Evolutionary conservation across 176 grass and related monocot genomes (phyloP).

Genomic region (Microstegium vimineum): DNA sequence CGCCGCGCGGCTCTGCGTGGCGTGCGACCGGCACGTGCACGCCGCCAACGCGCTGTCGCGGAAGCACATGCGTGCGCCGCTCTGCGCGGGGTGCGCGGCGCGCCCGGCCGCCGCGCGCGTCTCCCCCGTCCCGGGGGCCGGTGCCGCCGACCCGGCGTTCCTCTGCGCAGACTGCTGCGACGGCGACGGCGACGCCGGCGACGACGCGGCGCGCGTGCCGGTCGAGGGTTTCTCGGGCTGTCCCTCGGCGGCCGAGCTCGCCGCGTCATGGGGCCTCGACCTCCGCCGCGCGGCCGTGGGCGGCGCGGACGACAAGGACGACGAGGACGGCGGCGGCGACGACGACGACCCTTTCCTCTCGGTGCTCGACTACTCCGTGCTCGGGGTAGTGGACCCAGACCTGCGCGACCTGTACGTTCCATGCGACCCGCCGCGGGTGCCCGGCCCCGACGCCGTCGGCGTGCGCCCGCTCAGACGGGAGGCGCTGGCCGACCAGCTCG

Average conservation of each 20-base stretch:
- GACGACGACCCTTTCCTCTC: constrained; percentile 32
- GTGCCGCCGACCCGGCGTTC: background rate
- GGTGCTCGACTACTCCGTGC: constrained; percentile 44
- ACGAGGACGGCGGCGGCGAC: background rate
- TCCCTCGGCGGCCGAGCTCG: constrained; percentile 55
- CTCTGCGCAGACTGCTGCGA: constrained; percentile 47
- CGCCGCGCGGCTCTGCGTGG: constrained; percentile 56
- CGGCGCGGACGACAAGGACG: background rate
- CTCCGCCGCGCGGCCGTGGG: constrained; percentile 11
- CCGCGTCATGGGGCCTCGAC: constrained; percentile 61
- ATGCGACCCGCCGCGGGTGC: constrained; percentile 44
- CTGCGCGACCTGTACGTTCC: constrained; percentile 66
- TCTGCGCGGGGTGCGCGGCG: constrained; percentile 44
- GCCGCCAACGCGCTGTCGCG: constrained; percentile 57
- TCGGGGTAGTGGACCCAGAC: constrained; percentile 33
- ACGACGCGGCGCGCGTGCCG: background rate
- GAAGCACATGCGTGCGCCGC: constrained; percentile 63
- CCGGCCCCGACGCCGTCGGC: background rate
- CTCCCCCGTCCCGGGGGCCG: too few relatives aligned
- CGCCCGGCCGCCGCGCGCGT: constrained; percentile 42
- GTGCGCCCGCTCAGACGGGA: constrained; percentile 26
- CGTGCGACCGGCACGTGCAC: constrained; percentile 78
- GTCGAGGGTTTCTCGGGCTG: constrained; percentile 64
- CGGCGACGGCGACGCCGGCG: constrained; percentile 16
- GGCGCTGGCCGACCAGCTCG: constrained; percentile 55